phyloP scores from a whole-genome alignment of 129 eudicot species.

The Helichrysum umbraculigerum region DNA sequence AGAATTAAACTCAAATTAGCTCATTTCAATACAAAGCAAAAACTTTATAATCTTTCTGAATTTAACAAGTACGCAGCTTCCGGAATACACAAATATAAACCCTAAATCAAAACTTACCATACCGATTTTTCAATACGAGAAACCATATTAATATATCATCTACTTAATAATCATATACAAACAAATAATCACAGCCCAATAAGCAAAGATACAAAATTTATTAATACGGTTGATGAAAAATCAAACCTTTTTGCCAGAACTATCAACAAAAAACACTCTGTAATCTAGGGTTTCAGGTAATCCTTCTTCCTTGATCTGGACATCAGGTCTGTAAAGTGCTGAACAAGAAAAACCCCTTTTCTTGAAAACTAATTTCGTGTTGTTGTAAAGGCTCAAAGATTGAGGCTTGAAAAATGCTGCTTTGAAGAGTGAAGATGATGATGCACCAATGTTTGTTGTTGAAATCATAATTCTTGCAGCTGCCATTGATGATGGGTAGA shows the following conservation, averaged over 20 bases:
- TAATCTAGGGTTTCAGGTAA: conserved; percentile 93
- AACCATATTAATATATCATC: not conserved
- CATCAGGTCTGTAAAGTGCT: conserved; percentile 62
- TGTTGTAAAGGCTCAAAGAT: conserved; percentile 43
- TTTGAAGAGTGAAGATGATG: conserved; percentile 37
- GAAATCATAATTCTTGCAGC: conserved; percentile 65
- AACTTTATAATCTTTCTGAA: not conserved
- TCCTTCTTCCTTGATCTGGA: conserved; percentile 76
- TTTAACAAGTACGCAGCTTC: not conserved
- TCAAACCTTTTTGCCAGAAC: conserved; percentile 62
- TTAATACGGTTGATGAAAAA: not conserved
- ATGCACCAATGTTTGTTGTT: conserved; percentile 51
- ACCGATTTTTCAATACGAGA: conserved; percentile 3
- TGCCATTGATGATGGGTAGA: conserved; percentile 51
- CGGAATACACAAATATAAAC: conserved; percentile 6
- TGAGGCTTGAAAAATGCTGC: conserved; percentile 36
- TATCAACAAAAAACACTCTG: conserved; percentile 73
- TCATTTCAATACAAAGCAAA: not conserved
- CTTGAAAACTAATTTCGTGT: conserved; percentile 31
- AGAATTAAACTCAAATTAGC: not conserved
- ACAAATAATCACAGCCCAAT: not conserved
- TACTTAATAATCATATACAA: not conserved
- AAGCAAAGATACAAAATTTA: not conserved
- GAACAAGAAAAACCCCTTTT: conserved; percentile 61
- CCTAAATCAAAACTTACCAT: conserved; percentile 23